Base-by-base conservation (phyloP, 2,329 filamentous ascomycete genomes). In the Claviceps sp. region DNA sequence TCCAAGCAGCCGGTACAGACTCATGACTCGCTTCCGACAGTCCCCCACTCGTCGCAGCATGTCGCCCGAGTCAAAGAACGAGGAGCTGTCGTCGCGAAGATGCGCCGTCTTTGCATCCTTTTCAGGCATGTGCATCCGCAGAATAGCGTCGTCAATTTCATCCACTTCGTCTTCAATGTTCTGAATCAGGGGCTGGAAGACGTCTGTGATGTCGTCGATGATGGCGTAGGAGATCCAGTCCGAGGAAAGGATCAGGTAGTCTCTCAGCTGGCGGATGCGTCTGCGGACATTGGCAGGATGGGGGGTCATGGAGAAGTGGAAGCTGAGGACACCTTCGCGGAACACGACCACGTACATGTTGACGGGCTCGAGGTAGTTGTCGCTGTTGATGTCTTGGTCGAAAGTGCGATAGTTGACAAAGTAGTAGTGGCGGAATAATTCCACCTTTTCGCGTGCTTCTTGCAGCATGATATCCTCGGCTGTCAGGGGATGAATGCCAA, bases 211-310 rank as follows among this genome's bases (percentile, higher is more conserved):
- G 64, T 98, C 93, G 68, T 98, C 93, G 56, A 97, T 96, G 58
- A 96, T 86, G 47, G 90, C 93, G 63, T 98, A 98, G 7, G 88
- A 95, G 59, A 98, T 96, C 93, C 93, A 98, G 66, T 98, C 93
- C 0, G 91, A 88, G 46, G 86, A 91, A 13, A 97, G 74, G 44
- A 95, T 87, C 60, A 97, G 78, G 66, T 95, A 98, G 66, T 98
- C 93, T 57, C 87, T 87, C 46, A 98, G 71, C 66, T 98, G 93
- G 11, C 93, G 86, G 62, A 98, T 91, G 37, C 93, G 83, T 45
- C 93, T 82, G 22, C 93, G 87, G 23, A 98, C 93, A 59, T 98
- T 98, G 62, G 93, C 91, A 2, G 91, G 87, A 66, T 98, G 93
- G 9, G 93, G 93, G 6, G 88, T 95, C 69, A 91, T 83, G n/a